A percentile compares a stretch with the other conserved stretches of the same genome.
Conservation (phyloP, 441 rosid species). For the Adansonia gregorii region DNA sequence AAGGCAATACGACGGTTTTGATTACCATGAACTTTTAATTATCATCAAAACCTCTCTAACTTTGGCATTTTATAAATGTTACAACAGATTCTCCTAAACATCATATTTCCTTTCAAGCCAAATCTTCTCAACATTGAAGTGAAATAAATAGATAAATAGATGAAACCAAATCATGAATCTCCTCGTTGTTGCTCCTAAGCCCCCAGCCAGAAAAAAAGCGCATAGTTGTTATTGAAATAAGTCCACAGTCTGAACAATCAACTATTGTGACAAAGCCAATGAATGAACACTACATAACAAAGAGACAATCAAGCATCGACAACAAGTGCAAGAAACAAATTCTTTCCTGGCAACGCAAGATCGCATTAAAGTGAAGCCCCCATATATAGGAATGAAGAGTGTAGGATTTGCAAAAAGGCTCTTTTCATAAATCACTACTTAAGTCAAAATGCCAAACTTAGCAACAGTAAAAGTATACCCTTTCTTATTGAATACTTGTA, state of each 20-base stretch:
- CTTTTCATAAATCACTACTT: background rate
- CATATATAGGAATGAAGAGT: background rate
- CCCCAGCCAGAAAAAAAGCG: background rate
- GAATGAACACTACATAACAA: constrained; percentile 3
- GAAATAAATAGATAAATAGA: background rate
- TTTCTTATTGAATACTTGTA: constrained; percentile 73
- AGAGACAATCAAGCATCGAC: constrained; percentile 13
- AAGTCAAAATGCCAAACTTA: background rate
- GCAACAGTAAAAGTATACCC: constrained; percentile 43
- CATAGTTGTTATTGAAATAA: background rate
- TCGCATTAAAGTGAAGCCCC: background rate
- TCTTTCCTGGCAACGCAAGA: constrained; percentile 3
- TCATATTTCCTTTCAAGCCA: background rate
- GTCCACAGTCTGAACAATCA: constrained; percentile 3
- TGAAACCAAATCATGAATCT: constrained; percentile 18
- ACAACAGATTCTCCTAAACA: constrained; percentile 13
- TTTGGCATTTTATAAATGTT: background rate
- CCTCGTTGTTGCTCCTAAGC: background rate
- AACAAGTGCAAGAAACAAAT: background rate
- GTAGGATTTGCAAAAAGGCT: background rate
- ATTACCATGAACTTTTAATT: constrained; percentile 8
- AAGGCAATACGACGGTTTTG: background rate
- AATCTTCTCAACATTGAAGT: constrained; percentile 4
- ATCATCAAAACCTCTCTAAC: constrained; percentile 12
- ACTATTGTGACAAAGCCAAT: constrained; percentile 3